A percentile compares a stretch with the other conserved stretches of the same genome.
Evolutionary conservation across 768 basidiomycete genomes (phyloP).

Genomic region (Boletus rubropictus): DNA sequence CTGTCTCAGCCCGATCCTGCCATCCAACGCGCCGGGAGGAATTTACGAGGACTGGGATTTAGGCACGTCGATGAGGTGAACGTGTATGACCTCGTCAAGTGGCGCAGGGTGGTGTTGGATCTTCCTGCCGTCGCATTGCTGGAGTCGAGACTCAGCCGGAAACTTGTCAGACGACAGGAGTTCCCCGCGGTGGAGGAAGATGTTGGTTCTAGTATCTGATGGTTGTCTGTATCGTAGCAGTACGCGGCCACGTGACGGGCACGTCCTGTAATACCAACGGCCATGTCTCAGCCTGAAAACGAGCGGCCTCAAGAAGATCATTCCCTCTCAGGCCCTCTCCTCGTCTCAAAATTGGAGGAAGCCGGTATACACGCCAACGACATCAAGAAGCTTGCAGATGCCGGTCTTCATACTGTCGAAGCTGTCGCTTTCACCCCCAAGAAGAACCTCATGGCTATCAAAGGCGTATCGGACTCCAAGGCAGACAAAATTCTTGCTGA

Average conservation of each 20-base stretch:
- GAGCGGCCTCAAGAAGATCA: slow-evolving; percentile 47
- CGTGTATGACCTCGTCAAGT: slow-evolving; percentile 80
- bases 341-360: slow-evolving; percentile 81
- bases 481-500: slow-evolving; percentile 93
- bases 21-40: slow-evolving; percentile 58
- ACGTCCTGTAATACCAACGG: slow-evolving; percentile 16
- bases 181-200: slow-evolving; percentile 7
- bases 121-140: slow-evolving; percentile 75
- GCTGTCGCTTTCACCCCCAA: slow-evolving; percentile 95
- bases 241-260: slow-evolving; percentile 31
- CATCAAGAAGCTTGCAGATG: slow-evolving; percentile 90
- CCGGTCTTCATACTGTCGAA: slow-evolving; percentile 90
- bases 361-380: slow-evolving; percentile 85
- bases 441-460: slow-evolving; percentile 84
- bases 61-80: slow-evolving; percentile 59
- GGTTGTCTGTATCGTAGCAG: not conserved
- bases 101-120: slow-evolving; percentile 79
- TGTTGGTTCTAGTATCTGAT: not conserved
- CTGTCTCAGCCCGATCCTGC: slow-evolving; percentile 46
- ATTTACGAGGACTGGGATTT: slow-evolving; percentile 65
- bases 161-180: slow-evolving; percentile 1
- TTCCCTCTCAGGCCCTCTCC: slow-evolving; percentile 71
- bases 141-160: slow-evolving; percentile 56
- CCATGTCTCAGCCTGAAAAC: slow-evolving; percentile 45
- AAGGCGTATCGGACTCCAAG: slow-evolving; percentile 95